Conservation (phyloP, 2,329 filamentous ascomycete species). For the Rosellinia necatrix region DNA sequence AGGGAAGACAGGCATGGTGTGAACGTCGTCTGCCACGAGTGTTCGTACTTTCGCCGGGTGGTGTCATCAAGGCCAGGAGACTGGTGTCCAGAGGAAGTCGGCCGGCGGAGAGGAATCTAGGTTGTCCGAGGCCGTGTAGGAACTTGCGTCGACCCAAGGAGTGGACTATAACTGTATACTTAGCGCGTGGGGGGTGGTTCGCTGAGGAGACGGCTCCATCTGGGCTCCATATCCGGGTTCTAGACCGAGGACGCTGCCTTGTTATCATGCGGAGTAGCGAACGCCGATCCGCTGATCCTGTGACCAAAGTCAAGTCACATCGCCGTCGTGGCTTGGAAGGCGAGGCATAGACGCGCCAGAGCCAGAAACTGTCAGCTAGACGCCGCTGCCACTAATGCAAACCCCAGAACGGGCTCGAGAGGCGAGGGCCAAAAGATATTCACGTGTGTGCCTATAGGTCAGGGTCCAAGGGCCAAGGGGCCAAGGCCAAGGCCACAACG, state of each 20-base stretch:
- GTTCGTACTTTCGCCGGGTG: constrained; percentile 25
- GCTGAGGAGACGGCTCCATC: not conserved
- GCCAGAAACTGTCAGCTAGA: not conserved
- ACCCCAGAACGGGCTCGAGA: not conserved
- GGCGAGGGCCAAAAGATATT: not conserved
- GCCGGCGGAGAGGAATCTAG: constrained; percentile 5
- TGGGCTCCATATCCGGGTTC: constrained; percentile 11
- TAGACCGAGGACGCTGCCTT: constrained; percentile 19
- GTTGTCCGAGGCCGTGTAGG: constrained; percentile 5
- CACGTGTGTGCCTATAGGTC: constrained; percentile 9
- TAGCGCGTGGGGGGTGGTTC: constrained; percentile 20
- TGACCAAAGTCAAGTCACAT: constrained; percentile 18
- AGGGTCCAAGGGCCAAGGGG: too few species aligned
- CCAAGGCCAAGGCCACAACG: not conserved
- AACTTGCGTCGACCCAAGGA: constrained; percentile 8
- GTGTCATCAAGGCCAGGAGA: constrained; percentile 26
- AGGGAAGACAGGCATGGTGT: constrained; percentile 30
- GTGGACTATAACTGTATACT: constrained; percentile 16
- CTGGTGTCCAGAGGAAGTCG: constrained; percentile 11
- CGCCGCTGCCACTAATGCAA: not conserved
- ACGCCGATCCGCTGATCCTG: constrained; percentile 16
- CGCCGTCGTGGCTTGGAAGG: constrained; percentile 3
- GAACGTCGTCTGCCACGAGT: constrained; percentile 29
- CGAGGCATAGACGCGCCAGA: not conserved
- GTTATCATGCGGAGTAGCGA: constrained; percentile 25